phyloP scores from a whole-genome alignment of 139 green algal species.

The Picochlorum costavermella region DNA sequence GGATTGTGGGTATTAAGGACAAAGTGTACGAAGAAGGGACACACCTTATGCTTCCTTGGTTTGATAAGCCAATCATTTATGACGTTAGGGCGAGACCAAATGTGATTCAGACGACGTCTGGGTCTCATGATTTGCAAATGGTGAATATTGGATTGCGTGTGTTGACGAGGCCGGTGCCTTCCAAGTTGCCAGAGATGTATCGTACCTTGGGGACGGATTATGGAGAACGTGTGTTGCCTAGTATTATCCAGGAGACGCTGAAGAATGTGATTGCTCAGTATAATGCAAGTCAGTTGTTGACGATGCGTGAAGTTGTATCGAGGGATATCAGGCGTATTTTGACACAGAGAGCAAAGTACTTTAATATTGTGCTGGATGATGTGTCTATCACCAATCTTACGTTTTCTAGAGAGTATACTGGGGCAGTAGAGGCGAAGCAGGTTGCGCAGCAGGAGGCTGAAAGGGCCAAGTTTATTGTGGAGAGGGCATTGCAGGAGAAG shows the following conservation, averaged over 20 bases:
- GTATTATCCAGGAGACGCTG: constrained; percentile 81
- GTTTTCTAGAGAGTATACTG: constrained; percentile 93
- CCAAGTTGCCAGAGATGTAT: constrained; percentile 88
- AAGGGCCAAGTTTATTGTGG: constrained; percentile 92
- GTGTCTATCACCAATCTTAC: constrained; percentile 98
- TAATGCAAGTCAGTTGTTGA: constrained; percentile 97
- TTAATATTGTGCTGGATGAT: constrained; percentile 97
- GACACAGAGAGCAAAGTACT: constrained; percentile 75
- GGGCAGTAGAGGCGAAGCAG: constrained; percentile 96
- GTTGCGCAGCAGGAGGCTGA: constrained; percentile 98
- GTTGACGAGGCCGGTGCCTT: constrained; percentile 80
- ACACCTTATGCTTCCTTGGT: constrained; percentile 96
- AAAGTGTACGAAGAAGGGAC: constrained; percentile 91
- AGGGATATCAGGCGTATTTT: constrained; percentile 90
- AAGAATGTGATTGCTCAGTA: constrained; percentile 89
- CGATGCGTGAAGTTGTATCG: constrained; percentile 88
- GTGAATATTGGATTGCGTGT: constrained; percentile 97
- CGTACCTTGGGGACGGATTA: constrained; percentile 83
- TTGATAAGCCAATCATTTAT: constrained; percentile 94
- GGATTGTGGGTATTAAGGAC: constrained; percentile 89
- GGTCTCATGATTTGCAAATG: constrained; percentile 95
- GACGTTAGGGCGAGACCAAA: constrained; percentile 92
- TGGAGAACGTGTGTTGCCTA: constrained; percentile 92
- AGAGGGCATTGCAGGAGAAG: constrained; percentile 97
- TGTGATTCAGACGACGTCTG: constrained; percentile 83